These are phyloP conservation scores for Heritiera littoralis DNA, from an alignment of 345 rosid genomes.

Conservation along the genomic window DNA sequence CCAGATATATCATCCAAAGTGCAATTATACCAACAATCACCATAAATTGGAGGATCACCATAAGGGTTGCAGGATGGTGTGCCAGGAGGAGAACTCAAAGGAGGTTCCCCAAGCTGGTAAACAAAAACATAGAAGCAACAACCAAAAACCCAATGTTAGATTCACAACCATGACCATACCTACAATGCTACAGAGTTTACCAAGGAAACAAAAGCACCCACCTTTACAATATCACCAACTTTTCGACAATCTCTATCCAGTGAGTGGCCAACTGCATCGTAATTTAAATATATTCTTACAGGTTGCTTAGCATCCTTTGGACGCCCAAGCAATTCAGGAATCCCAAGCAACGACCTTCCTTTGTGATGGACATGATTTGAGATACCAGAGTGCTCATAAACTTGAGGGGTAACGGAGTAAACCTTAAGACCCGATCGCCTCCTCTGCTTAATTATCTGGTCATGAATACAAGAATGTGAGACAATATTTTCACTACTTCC, in stretches of 20 bases:
- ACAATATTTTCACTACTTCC: conserved; percentile 44
- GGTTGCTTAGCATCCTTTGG: conserved; percentile 72
- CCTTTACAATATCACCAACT: conserved; percentile 92
- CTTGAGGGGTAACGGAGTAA: conserved; percentile 85
- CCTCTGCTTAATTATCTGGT: conserved; percentile 87
- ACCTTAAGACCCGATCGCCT: conserved; percentile 79
- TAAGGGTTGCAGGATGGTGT: conserved; percentile 77
- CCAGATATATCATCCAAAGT: conserved; percentile 89
- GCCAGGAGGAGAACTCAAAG: conserved; percentile 47
- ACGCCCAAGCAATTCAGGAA: conserved; percentile 33
- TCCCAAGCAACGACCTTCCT: conserved; percentile 81
- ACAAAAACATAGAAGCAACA: conserved; percentile 16
- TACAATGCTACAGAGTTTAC: not conserved
- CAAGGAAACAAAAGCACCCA: conserved; percentile 36
- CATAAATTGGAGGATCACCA: conserved; percentile 71
- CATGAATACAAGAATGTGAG: conserved; percentile 95
- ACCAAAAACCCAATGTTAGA: conserved; percentile 17
- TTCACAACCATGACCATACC: not conserved
- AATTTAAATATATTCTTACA: conserved; percentile 87
- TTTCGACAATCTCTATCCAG: conserved; percentile 80
- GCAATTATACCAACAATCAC: conserved; percentile 99
- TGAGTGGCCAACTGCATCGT: conserved; percentile 98
- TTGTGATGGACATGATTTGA: conserved; percentile 44
- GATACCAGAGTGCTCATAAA: conserved; percentile 55
- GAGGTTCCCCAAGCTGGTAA: conserved; percentile 90